These are phyloP conservation scores for Wickerhamomyces subpelliculosus DNA, from an alignment of 805 yeast genomes.

Conservation along the genomic window DNA sequence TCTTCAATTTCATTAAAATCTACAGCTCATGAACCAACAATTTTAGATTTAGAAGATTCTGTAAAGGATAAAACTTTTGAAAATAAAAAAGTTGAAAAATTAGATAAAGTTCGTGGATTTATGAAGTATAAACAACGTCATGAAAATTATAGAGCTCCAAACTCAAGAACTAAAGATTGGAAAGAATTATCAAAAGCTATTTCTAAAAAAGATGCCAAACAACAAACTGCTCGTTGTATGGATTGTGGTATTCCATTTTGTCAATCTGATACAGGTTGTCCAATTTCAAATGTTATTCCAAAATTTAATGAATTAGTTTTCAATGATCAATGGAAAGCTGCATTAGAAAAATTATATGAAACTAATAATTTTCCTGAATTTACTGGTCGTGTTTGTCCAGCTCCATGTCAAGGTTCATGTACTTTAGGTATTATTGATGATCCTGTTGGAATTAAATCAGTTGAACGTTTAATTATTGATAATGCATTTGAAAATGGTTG, in stretches of 20 bases:
- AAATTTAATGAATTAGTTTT: slow-evolving; percentile 96
- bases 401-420: slow-evolving; percentile 98
- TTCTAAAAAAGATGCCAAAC: slow-evolving; percentile 77
- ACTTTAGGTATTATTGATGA: slow-evolving; percentile 89
- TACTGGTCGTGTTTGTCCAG: slow-evolving; percentile 97
- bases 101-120: slow-evolving; percentile 85
- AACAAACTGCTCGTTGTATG: slow-evolving; percentile 97
- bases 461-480: slow-evolving; percentile 94
- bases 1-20: slow-evolving; percentile 28
- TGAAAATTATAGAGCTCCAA: slow-evolving; percentile 77
- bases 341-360: slow-evolving; percentile 84
- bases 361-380: slow-evolving; percentile 98
- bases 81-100: slow-evolving; percentile 52
- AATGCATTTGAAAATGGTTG: slow-evolving; percentile 95
- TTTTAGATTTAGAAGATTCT: slow-evolving; percentile 86
- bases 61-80: slow-evolving; percentile 62
- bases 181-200: slow-evolving; percentile 78
- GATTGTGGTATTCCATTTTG: slow-evolving; percentile 99
- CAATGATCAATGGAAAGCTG: slow-evolving; percentile 91
- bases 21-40: slow-evolving; percentile 63
- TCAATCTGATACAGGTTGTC: slow-evolving; percentile 97
- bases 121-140: slow-evolving; percentile 87
- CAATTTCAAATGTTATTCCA: slow-evolving; percentile 93
- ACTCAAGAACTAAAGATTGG: slow-evolving; percentile 83
- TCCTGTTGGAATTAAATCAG: slow-evolving; percentile 94